Evolutionary conservation across 2,329 filamentous ascomycete genomes (phyloP).

Genomic region (Botrytis porri): DNA sequence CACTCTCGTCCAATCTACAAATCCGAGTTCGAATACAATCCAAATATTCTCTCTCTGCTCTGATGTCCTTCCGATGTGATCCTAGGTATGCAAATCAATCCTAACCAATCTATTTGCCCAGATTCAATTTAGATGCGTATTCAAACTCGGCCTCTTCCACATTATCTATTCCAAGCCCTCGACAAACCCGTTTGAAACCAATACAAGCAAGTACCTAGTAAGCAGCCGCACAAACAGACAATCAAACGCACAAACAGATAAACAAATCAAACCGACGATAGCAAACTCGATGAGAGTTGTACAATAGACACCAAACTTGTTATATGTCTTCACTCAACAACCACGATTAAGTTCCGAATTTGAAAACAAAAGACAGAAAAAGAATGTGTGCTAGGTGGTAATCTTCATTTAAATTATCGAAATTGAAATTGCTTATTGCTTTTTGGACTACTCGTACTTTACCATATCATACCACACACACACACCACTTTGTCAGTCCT

Average conservation of each 20-base stretch:
- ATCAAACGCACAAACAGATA: not conserved
- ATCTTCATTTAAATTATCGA: not conserved
- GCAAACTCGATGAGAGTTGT: not conserved
- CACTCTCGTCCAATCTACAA: not conserved
- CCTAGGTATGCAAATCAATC: not conserved
- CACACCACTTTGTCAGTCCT: not conserved
- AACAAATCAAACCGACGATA: not conserved
- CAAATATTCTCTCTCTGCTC: not conserved
- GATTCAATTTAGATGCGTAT: not conserved
- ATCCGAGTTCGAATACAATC: not conserved
- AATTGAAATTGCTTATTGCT: no score
- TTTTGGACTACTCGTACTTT: not conserved
- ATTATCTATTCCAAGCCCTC: not conserved
- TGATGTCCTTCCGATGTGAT: not conserved
- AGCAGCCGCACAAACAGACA: not conserved
- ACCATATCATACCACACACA: not conserved
- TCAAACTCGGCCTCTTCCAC: not conserved
- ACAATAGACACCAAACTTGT: not conserved
- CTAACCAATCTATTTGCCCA: not conserved
- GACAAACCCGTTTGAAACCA: not conserved
- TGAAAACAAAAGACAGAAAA: not conserved
- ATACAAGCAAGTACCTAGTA: not conserved
- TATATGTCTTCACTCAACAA: not conserved
- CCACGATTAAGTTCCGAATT: not conserved
- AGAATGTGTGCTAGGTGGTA: not conserved